phyloP scores from a whole-genome alignment of 306 rosid species.

The Cicer bijugum region DNA sequence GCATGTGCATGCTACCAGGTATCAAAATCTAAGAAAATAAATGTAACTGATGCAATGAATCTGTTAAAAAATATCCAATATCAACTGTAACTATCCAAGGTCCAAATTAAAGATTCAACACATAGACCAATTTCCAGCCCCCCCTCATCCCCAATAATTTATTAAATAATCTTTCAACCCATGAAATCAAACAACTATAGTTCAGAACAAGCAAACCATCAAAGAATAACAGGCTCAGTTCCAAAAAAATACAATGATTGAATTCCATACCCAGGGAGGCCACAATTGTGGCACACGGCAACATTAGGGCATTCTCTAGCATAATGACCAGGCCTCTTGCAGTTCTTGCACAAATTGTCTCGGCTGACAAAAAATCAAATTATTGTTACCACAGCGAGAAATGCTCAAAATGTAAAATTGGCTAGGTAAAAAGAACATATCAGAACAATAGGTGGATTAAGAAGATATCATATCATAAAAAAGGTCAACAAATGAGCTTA shows the following conservation, averaged over 20 bases:
- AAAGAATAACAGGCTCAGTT: conserved; percentile 20
- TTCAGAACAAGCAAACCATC: conserved; percentile 15
- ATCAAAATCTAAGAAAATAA: conserved; percentile 24
- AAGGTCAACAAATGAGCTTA: neutral
- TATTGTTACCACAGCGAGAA: conserved; percentile 29
- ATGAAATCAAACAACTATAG: neutral
- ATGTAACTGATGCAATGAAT: conserved; percentile 4
- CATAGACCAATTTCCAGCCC: neutral
- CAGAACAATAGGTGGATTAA: conserved; percentile 34
- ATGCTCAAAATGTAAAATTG: conserved; percentile 23
- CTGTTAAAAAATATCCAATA: neutral
- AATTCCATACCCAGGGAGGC: conserved; percentile 84
- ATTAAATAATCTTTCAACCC: neutral
- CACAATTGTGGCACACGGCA: conserved; percentile 95
- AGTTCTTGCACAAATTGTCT: conserved; percentile 96
- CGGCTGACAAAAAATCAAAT: conserved; percentile 63
- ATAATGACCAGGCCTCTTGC: conserved; percentile 98
- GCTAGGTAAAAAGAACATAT: conserved; percentile 4
- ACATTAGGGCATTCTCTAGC: conserved; percentile 99
- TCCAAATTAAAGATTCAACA: conserved; percentile 23
- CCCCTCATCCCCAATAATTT: neutral
- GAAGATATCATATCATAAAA: conserved; percentile 32
- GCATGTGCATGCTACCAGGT: neutral
- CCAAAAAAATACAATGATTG: conserved; percentile 13
- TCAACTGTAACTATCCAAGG: conserved; percentile 16